Conservation (phyloP, 2,329 filamentous ascomycete genomes). For the Podosphaera aphanis region DNA sequence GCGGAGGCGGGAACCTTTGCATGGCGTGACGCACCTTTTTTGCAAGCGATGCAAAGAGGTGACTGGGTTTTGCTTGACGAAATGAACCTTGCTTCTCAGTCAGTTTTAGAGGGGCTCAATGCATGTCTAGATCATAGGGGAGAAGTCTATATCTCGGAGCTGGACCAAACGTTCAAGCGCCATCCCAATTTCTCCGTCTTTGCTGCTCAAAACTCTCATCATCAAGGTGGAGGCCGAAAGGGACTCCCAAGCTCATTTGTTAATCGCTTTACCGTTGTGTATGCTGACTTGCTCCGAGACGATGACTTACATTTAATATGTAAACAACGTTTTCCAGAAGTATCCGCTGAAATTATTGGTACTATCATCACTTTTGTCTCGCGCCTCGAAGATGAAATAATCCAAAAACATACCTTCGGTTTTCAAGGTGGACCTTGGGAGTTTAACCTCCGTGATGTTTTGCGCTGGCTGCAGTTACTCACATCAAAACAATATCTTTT, state of each 20-base stretch:
- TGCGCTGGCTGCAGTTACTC: constrained; percentile 63
- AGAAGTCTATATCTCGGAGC: constrained; percentile 82
- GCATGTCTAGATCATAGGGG: constrained; percentile 91
- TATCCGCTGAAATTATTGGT: constrained; percentile 33
- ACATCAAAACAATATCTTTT: constrained; percentile 36
- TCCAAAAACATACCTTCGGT: constrained; percentile 33
- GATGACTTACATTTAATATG: constrained; percentile 70
- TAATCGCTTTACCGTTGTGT: constrained; percentile 93
- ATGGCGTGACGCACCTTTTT: constrained; percentile 86
- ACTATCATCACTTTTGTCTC: constrained; percentile 62
- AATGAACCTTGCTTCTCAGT: constrained; percentile 96
- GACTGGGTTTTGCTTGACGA: constrained; percentile 95
- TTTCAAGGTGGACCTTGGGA: constrained; percentile 67
- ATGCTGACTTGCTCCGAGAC: constrained; percentile 69
- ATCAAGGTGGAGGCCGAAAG: constrained; percentile 88
- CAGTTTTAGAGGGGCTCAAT: constrained; percentile 85
- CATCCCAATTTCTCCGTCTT: constrained; percentile 86
- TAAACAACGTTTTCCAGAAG: constrained; percentile 45
- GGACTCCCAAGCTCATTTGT: constrained; percentile 89
- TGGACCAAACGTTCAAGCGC: constrained; percentile 79
- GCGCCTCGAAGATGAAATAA: constrained; percentile 48
- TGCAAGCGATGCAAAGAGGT: constrained; percentile 88
- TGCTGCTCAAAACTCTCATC: constrained; percentile 90
- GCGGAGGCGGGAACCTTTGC: constrained; percentile 73
- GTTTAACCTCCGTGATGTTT: constrained; percentile 76